Conservation (phyloP, 1,284 basidiomycete genomes). For the Hymenochaete sp. region DNA sequence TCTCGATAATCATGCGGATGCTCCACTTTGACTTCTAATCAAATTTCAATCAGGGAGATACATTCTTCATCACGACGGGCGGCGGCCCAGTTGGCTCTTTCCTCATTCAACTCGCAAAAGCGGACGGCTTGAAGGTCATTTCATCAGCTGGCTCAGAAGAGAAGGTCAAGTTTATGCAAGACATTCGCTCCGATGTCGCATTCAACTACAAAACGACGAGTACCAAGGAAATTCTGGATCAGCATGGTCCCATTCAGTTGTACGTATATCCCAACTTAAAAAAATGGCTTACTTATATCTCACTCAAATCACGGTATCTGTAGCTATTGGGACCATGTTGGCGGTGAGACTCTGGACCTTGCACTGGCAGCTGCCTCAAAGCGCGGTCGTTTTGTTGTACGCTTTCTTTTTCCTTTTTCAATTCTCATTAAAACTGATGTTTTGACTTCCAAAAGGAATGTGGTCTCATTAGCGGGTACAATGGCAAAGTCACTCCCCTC, state of each 20-base stretch:
- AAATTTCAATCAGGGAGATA: slow-evolving; percentile 19
- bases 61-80: slow-evolving; percentile 24
- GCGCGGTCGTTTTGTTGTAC: slow-evolving; percentile 14
- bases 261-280: slow-evolving; percentile 7
- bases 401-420: neutral
- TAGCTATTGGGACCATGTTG: slow-evolving; percentile 19
- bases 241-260: slow-evolving; percentile 28
- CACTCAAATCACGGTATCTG: neutral
- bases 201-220: slow-evolving; percentile 30
- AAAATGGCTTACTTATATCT: too few species aligned
- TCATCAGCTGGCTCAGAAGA: slow-evolving; percentile 33
- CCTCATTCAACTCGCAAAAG: slow-evolving; percentile 33
- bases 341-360: slow-evolving; percentile 14
- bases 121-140: slow-evolving; percentile 32
- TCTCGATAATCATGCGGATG: too few species aligned
- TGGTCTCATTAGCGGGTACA: slow-evolving; percentile 7
- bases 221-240: slow-evolving; percentile 32
- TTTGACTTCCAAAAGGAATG: slow-evolving; percentile 1
- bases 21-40: too few species aligned
- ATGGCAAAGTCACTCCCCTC: neutral
- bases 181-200: slow-evolving; percentile 31
- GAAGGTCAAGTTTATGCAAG: slow-evolving; percentile 32
- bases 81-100: slow-evolving; percentile 26
- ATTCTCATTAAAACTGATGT: neutral
- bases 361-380: slow-evolving; percentile 11